Conservation (phyloP, 768 basidiomycete species). For the Hypsizygus marmoreus region DNA sequence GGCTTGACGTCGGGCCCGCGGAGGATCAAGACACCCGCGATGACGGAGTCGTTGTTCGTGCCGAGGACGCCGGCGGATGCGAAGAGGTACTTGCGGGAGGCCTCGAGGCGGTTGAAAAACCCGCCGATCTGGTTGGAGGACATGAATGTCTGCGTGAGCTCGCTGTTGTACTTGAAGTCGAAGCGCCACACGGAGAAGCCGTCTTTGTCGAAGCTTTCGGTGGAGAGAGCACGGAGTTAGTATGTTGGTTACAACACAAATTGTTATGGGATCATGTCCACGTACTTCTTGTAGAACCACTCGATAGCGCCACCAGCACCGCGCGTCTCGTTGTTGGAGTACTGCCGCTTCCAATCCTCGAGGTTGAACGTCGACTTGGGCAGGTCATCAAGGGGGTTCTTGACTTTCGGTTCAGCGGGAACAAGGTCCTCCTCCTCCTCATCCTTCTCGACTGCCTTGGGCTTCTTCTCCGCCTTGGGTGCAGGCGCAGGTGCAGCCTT, state of each 20-base stretch:
- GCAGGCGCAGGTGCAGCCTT: slow-evolving; percentile 52
- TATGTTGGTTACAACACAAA: neutral
- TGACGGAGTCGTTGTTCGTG: slow-evolving; percentile 70
- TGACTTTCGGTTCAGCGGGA: slow-evolving; percentile 83
- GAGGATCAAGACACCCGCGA: slow-evolving; percentile 79
- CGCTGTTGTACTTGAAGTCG: slow-evolving; percentile 96
- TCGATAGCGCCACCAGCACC: slow-evolving; percentile 80
- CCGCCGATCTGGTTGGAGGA: slow-evolving; percentile 92
- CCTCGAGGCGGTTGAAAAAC: slow-evolving; percentile 98
- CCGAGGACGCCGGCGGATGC: slow-evolving; percentile 93
- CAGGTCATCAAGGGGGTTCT: slow-evolving; percentile 93
- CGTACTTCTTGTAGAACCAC: slow-evolving; percentile 96
- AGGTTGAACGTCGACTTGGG: slow-evolving; percentile 88
- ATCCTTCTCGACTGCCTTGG: slow-evolving; percentile 62
- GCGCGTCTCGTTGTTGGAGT: slow-evolving; percentile 97
- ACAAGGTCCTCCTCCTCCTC: slow-evolving; percentile 79
- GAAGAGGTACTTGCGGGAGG: slow-evolving; percentile 94
- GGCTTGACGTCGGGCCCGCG: slow-evolving; percentile 76
- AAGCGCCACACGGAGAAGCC: slow-evolving; percentile 92
- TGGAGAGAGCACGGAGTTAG: slow-evolving; percentile 26
- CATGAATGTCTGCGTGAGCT: slow-evolving; percentile 93
- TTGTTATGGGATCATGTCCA: slow-evolving; percentile 6
- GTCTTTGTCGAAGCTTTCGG: slow-evolving; percentile 83
- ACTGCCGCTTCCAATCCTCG: slow-evolving; percentile 96
- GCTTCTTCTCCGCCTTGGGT: slow-evolving; percentile 66